phyloP scores from a whole-genome alignment of 1,139 yeast genomes.

The Kurtzmaniella quercitrusa region DNA sequence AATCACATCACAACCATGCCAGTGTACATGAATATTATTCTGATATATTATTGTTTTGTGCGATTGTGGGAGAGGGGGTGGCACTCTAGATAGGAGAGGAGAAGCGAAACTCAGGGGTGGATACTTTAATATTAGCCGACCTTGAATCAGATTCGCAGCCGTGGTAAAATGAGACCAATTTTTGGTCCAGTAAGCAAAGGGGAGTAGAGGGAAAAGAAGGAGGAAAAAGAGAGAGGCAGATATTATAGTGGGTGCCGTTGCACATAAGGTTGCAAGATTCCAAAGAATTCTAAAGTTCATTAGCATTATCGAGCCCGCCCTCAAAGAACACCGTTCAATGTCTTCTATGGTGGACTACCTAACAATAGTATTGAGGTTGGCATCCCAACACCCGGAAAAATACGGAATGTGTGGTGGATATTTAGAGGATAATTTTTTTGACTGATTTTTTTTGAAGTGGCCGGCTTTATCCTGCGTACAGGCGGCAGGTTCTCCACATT shows the following conservation, averaged over 20 bases:
- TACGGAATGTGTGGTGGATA: constrained; percentile 3
- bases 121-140: background rate
- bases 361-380: constrained; percentile 3
- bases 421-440: background rate
- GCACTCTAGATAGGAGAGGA: background rate
- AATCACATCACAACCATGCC: background rate
- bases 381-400: constrained; percentile 8
- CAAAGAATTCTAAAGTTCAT: background rate
- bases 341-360: background rate
- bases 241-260: no score
- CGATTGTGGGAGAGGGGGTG: background rate
- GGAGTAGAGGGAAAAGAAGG: no score
- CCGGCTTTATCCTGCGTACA: background rate
- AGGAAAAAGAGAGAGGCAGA: no score
- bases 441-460: background rate
- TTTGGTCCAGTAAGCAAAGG: background rate
- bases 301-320: background rate
- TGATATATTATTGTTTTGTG: background rate
- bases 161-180: background rate
- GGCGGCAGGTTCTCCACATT: background rate
- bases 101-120: background rate
- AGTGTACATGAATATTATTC: background rate
- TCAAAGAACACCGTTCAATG: background rate
- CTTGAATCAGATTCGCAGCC: background rate
- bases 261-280: background rate